Percentiles rank a stretch among this genome's conserved stretches.
These are phyloP conservation scores for Ganoderma sp. DNA, from an alignment of 1,284 basidiomycete genomes.

Conservation along the genomic window DNA sequence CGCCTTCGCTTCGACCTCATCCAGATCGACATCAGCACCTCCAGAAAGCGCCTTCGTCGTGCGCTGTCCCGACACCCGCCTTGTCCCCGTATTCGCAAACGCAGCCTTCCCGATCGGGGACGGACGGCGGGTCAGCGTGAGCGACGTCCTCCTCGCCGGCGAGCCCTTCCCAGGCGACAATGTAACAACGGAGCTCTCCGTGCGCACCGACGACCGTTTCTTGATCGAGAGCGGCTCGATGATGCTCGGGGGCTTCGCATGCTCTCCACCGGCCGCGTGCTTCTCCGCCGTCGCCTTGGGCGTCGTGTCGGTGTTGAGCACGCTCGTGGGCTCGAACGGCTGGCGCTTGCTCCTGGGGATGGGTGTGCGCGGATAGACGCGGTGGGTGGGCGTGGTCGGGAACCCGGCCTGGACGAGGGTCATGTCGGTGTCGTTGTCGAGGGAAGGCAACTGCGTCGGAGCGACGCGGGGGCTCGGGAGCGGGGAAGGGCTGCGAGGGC, in stretches of 20 bases:
- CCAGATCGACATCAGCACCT: conserved; percentile 45
- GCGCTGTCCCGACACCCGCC: conserved; percentile 60
- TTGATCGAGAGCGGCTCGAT: conserved; percentile 80
- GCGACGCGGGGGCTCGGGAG: conserved; percentile 11
- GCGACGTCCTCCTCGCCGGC: conserved; percentile 49
- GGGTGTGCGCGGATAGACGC: conserved; percentile 43
- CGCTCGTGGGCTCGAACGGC: conserved; percentile 55
- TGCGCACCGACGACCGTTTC: conserved; percentile 71
- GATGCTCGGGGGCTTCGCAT: conserved; percentile 23
- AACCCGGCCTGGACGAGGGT: conserved; percentile 42
- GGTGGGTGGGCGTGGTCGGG: conserved; percentile 39
- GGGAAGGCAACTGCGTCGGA: conserved; percentile 41
- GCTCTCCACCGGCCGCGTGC: conserved; percentile 10
- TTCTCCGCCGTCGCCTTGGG: conserved; percentile 47
- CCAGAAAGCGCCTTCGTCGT: conserved; percentile 26
- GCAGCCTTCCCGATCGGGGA: conserved; percentile 35
- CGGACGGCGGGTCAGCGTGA: conserved; percentile 27
- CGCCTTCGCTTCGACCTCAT: conserved; percentile 36
- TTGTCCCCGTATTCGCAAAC: conserved; percentile 38
- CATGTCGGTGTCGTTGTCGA: conserved; percentile 53
- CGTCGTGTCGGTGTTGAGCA: conserved; percentile 53
- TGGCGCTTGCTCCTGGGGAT: conserved; percentile 74
- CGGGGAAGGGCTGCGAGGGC: conserved; percentile 75
- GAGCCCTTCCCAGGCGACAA: conserved; percentile 37
- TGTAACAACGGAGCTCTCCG: conserved; percentile 30